Evolutionary conservation across 352 stramenopile species (phyloP), one percentile per base, ranked within the genome.

Genomic region (Phytophthora vignae): DNA sequence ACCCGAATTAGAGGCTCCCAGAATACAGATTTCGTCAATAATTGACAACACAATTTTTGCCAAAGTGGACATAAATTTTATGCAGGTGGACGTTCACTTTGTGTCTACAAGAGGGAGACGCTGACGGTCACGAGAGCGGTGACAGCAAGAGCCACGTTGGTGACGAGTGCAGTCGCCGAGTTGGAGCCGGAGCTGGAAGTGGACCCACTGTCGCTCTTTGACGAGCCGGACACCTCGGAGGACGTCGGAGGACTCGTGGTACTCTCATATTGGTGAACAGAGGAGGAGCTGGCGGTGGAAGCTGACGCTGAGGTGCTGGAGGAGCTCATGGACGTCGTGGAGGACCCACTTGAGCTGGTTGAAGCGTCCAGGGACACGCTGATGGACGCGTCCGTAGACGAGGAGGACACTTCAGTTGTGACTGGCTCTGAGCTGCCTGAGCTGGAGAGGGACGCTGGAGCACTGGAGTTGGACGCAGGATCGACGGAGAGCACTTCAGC

Each of bases 201-300:
- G 31, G 67, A 22, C 11, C 38, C 5, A 1, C 60, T 14, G 8
- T 22, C 29, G 11, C 58, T 54, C 7, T 36, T 46, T 11, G 60
- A 60, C 2, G 60, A 53, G 48, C 53, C 53, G n/a, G 67, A 62
- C n/a, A 48, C 40, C 27, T 55, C 25, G 38, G 56, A 63, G 15
- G 27, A 22, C n/a, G 8, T 29, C 10, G n/a, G n/a, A 7, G 46
- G 46, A 12, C 49, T 57, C 10, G 4, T 59, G 6, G 57, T 46
- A n/a, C n/a, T 10, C 31, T 67, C 31, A 9, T 38, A 53, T 40
- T 61, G 19, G 57, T 57, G 27, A 0, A 8, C n/a, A n/a, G 56
- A 72, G 14, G 64, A 67, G 36, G 65, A 67, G 36, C 65, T 72
- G 48, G 36, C 14, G 19, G 42, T 27, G 14, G 64, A 10, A 1